Conservation (phyloP, 345 rosid genomes). For the Clausena lansium region DNA sequence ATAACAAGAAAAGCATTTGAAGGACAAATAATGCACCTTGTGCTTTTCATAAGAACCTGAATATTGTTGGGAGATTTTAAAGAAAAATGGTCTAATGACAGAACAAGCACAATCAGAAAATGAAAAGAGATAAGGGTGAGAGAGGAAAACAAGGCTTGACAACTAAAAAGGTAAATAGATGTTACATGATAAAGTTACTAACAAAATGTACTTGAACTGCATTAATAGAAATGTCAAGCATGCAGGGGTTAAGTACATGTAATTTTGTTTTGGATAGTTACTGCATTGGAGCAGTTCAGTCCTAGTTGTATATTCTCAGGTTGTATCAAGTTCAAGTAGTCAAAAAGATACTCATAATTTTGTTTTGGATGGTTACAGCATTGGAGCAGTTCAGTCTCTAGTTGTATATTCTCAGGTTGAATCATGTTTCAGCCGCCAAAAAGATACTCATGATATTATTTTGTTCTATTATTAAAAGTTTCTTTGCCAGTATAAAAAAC, state of each 20-base stretch:
- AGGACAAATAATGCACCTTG: background rate
- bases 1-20: background rate
- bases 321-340: background rate
- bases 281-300: background rate
- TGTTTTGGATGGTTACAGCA: background rate
- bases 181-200: background rate
- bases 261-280: background rate
- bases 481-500: background rate
- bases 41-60: background rate
- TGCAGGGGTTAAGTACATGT: background rate
- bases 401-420: background rate
- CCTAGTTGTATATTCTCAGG: background rate
- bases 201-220: background rate
- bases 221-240: background rate
- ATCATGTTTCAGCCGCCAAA: background rate
- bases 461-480: background rate
- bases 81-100: background rate
- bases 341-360: background rate
- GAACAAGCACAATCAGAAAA: background rate
- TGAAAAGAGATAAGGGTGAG: background rate
- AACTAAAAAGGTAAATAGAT: no score
- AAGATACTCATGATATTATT: background rate
- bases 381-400: background rate
- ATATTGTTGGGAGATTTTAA: background rate
- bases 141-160: background rate